Conservation (phyloP, 176 grass and related monocot species). For the Oryza officinalis region DNA sequence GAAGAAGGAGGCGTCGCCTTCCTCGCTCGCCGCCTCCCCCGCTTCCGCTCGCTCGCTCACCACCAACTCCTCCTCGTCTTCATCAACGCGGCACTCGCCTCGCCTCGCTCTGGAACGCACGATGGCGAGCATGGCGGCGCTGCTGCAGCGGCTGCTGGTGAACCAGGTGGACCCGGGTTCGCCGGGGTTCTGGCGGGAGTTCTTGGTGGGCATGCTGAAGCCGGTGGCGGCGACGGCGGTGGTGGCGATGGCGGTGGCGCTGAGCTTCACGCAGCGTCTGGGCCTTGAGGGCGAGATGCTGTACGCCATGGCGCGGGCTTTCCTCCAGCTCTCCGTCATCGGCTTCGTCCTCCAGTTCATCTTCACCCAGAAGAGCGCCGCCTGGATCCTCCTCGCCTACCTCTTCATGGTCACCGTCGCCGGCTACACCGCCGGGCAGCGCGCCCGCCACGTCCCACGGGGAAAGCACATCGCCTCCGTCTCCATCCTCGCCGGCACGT, state of each 20-base stretch:
- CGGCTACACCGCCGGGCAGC: constrained; percentile 63
- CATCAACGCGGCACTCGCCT: background rate
- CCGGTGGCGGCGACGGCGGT: constrained; percentile 57
- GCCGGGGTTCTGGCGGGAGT: constrained; percentile 80
- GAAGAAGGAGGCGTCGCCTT: constrained; percentile 2
- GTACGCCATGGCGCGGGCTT: constrained; percentile 75
- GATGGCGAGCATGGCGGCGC: background rate
- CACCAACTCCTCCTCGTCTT: background rate
- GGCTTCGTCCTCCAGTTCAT: constrained; percentile 98
- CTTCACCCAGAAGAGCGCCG: constrained; percentile 70
- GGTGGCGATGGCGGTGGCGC: constrained; percentile 76
- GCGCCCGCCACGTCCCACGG: constrained; percentile 64
- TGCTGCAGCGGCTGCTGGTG: constrained; percentile 12
- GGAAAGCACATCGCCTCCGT: constrained; percentile 64
- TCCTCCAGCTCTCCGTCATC: constrained; percentile 94
- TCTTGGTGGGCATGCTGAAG: constrained; percentile 78
- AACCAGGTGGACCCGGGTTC: constrained; percentile 60
- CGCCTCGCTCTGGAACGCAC: background rate
- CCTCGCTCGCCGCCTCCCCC: constrained; percentile 39
- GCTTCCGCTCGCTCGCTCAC: background rate
- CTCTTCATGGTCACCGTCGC: constrained; percentile 93
- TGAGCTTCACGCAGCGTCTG: constrained; percentile 73
- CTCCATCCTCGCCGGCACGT: constrained; percentile 71
- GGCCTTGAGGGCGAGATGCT: constrained; percentile 82
- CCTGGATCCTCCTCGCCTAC: constrained; percentile 92